These are phyloP conservation scores for Chlorella vulgaris DNA, from an alignment of 139 green algal genomes.

Conservation along the genomic window DNA sequence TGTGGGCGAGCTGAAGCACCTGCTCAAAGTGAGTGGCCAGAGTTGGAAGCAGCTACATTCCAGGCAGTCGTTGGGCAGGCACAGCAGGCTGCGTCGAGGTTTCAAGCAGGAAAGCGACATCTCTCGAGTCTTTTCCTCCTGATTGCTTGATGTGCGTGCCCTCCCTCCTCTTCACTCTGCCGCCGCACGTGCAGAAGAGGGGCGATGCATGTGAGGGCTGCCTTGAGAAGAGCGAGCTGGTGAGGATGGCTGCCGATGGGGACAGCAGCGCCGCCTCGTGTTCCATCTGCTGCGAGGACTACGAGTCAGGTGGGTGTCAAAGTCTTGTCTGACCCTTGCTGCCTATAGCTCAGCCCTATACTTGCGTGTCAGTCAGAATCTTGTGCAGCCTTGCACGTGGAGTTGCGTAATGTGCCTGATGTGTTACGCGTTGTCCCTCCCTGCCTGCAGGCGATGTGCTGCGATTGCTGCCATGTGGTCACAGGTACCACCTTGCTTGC, in stretches of 20 bases:
- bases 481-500: slow-evolving; percentile 71
- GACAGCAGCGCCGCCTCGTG: slow-evolving; percentile 44
- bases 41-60: neutral
- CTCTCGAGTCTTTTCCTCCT: no score
- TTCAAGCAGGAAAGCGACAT: no score
- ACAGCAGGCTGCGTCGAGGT: no score
- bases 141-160: no score
- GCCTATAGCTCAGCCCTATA: neutral
- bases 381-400: no score
- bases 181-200: slow-evolving; percentile 3
- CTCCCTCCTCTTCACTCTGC: neutral
- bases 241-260: slow-evolving; percentile 10
- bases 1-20: slow-evolving; percentile 49
- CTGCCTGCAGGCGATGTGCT: slow-evolving; percentile 52
- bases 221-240: slow-evolving; percentile 59
- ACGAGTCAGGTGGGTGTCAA: neutral
- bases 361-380: no score
- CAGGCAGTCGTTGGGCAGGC: slow-evolving; percentile 3
- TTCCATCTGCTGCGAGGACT: slow-evolving; percentile 67
- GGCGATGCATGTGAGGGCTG: neutral
- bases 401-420: no score
- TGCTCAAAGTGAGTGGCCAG: neutral
- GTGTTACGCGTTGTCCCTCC: no score
- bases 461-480: slow-evolving; percentile 59
- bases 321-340: neutral